A percentile compares a stretch with the other conserved stretches of the same genome.
phyloP scores from a whole-genome alignment of 331 rosid species.

The Malus hybrid region DNA sequence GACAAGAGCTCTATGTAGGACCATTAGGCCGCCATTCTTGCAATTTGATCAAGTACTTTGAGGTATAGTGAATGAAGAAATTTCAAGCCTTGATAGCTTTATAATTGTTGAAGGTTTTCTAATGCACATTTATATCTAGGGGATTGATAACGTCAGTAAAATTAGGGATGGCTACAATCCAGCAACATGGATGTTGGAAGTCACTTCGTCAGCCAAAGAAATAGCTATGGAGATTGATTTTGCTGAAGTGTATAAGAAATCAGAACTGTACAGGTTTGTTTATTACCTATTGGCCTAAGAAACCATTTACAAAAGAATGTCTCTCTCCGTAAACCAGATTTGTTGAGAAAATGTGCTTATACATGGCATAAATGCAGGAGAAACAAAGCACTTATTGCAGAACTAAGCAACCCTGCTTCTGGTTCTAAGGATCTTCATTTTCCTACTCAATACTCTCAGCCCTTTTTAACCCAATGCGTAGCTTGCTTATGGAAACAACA shows the following conservation, averaged over 20 bases:
- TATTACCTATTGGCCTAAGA: not conserved
- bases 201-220: slow-evolving; percentile 45
- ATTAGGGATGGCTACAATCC: slow-evolving; percentile 53
- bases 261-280: slow-evolving; percentile 55
- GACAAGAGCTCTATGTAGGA: slow-evolving; percentile 58
- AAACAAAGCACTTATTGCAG: slow-evolving; percentile 55
- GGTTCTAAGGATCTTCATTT: slow-evolving; percentile 48
- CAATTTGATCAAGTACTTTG: slow-evolving; percentile 47
- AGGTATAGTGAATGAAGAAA: slow-evolving; percentile 28
- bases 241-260: slow-evolving; percentile 40
- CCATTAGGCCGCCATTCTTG: slow-evolving; percentile 59
- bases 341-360: not conserved
- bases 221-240: slow-evolving; percentile 41
- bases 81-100: not conserved
- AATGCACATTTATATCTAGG: slow-evolving; percentile 25
- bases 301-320: not conserved
- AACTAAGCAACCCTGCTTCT: slow-evolving; percentile 41
- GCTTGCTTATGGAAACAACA: slow-evolving; percentile 77
- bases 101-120: slow-evolving; percentile 1
- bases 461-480: slow-evolving; percentile 47
- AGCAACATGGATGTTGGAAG: slow-evolving; percentile 78
- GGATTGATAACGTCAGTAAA: slow-evolving; percentile 39
- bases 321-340: not conserved
- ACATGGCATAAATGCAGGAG: slow-evolving; percentile 37
- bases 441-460: slow-evolving; percentile 38